Conservation (phyloP, 1,284 basidiomycete species). For the Athelia sp. region DNA sequence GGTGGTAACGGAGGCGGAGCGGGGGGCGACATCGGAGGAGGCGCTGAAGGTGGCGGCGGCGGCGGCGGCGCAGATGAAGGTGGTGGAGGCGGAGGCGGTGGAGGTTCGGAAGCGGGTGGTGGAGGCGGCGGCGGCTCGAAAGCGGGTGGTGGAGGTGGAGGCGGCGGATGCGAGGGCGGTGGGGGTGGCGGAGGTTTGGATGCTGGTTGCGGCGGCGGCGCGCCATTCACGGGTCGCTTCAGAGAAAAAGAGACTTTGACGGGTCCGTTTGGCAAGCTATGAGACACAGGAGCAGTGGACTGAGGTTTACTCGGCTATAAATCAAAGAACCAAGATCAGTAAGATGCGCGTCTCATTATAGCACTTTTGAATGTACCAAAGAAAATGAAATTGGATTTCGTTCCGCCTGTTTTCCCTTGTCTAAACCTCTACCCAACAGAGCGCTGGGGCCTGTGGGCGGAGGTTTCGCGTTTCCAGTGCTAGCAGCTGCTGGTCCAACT, state of each 20-base stretch:
- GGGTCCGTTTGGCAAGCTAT: constrained; percentile 16
- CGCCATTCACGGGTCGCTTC: too few species aligned
- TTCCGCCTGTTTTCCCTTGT: constrained; percentile 12
- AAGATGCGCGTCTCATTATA: constrained; percentile 1
- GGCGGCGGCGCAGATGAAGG: constrained; percentile 5
- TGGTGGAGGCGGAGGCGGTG: constrained; percentile 15
- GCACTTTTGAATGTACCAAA: constrained; percentile 3
- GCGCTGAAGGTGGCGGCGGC: constrained; percentile 7
- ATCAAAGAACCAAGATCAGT: background rate
- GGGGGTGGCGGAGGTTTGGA: constrained; percentile 24
- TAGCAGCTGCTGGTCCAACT: background rate
- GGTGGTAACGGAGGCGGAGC: constrained; percentile 3
- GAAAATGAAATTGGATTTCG: background rate
- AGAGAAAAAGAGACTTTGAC: constrained; percentile 24
- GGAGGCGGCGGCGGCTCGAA: constrained; percentile 13
- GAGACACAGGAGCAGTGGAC: background rate
- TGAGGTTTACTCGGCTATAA: background rate
- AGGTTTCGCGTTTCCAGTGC: constrained; percentile 1
- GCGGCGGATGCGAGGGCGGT: constrained; percentile 16
- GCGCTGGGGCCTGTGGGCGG: constrained; percentile 9
- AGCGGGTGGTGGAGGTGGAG: constrained; percentile 9
- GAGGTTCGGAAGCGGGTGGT: constrained; percentile 16
- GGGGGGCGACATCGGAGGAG: constrained; percentile 13
- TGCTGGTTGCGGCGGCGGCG: constrained; percentile 19
- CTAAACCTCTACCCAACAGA: constrained; percentile 5